phyloP scores from a whole-genome alignment of 345 rosid species.

The Citrus medica region DNA sequence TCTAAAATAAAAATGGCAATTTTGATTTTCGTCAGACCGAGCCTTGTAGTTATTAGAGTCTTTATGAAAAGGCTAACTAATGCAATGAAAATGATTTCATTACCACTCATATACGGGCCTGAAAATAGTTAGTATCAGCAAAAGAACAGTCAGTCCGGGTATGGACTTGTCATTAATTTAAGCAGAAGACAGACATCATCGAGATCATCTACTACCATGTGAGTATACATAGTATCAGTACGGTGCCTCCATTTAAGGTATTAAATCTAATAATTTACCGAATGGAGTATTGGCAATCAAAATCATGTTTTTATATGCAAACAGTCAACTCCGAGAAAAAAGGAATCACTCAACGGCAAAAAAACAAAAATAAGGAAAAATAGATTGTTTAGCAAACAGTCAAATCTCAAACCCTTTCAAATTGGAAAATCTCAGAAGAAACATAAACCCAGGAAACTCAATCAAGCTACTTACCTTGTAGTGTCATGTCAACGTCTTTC shows the following conservation, averaged over 20 bases:
- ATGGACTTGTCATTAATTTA: too few relatives aligned
- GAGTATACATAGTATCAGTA: neutral
- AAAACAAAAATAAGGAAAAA: too few relatives aligned
- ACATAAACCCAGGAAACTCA: neutral
- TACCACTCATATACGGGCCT: neutral
- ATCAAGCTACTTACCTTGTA: conserved; percentile 42
- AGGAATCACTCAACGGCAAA: too few relatives aligned
- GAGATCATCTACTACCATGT: neutral
- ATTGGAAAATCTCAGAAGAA: neutral
- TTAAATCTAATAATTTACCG: neutral
- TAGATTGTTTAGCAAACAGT: too few relatives aligned
- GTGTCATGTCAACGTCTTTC: conserved; percentile 46
- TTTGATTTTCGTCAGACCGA: neutral
- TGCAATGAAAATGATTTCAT: neutral
- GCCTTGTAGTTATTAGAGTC: neutral
- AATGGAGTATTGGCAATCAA: neutral
- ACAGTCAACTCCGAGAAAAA: too few relatives aligned
- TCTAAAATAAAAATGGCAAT: conserved; percentile 33
- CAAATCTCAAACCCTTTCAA: too few relatives aligned
- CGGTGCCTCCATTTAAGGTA: neutral
- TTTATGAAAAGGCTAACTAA: neutral
- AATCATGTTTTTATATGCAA: neutral
- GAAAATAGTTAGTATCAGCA: too few relatives aligned
- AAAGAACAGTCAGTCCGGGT: too few relatives aligned
- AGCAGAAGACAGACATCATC: neutral